Conservation (phyloP, 495 filamentous ascomycete genomes). For the Penicillium dipodomyicola region DNA sequence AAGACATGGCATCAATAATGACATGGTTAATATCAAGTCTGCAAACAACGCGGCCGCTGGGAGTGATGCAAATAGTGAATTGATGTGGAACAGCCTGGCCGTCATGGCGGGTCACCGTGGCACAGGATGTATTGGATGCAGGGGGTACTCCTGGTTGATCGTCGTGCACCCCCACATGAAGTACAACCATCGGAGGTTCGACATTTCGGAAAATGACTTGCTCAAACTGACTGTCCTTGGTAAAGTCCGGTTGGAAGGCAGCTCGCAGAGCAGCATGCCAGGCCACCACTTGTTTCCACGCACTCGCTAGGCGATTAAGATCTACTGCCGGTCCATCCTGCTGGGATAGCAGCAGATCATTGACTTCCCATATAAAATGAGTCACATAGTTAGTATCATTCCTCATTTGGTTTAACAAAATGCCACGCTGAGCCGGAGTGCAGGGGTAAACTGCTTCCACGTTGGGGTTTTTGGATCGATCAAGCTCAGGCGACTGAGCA, state of each 20-base stretch:
- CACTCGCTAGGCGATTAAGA: not conserved
- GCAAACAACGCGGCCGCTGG: not conserved
- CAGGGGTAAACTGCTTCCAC: not conserved
- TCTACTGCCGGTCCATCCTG: not conserved
- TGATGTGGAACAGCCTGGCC: not conserved
- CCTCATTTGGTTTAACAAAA: not conserved
- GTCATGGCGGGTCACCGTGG: constrained; percentile 15
- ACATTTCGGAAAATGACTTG: constrained; percentile 25
- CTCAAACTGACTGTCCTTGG: constrained; percentile 28
- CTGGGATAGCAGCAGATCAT: not conserved
- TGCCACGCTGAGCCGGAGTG: not conserved
- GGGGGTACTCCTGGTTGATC: too few relatives aligned
- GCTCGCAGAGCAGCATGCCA: not conserved
- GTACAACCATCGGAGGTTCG: not conserved
- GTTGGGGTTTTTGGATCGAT: not conserved
- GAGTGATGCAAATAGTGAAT: not conserved
- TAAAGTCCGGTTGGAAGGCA: not conserved
- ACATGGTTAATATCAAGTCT: not conserved
- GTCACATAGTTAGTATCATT: not conserved
- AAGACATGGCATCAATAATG: not conserved
- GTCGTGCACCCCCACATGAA: too few relatives aligned
- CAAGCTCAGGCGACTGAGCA: not conserved
- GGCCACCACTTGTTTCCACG: not conserved
- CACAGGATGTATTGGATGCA: too few relatives aligned
- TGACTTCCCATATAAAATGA: not conserved